Conservation (phyloP, 1,139 yeast species). For the Yamadazyma sp. region DNA sequence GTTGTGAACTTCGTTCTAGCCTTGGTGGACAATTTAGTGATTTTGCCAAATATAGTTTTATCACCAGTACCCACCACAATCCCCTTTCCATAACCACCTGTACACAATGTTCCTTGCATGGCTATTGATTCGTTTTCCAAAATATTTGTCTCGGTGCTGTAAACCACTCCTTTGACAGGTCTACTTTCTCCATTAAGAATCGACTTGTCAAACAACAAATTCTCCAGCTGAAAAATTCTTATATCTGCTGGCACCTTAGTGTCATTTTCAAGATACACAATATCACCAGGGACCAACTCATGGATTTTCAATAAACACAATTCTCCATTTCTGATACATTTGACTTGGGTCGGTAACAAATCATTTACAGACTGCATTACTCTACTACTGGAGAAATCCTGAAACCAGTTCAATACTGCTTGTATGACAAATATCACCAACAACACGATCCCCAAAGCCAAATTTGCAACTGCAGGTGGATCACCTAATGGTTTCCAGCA, state of each 20-base stretch:
- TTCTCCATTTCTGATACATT: constrained; percentile 24
- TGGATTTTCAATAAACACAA: constrained; percentile 18
- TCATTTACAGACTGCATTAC: constrained; percentile 51
- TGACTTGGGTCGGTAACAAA: constrained; percentile 41
- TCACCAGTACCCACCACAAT: constrained; percentile 34
- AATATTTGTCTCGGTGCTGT: constrained; percentile 32
- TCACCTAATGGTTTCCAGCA: constrained; percentile 54
- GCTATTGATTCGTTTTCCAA: constrained; percentile 43
- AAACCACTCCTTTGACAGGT: constrained; percentile 22
- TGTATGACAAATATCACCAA: constrained; percentile 47
- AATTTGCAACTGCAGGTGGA: constrained; percentile 49
- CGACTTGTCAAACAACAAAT: constrained; percentile 32
- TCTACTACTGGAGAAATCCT: constrained; percentile 48
- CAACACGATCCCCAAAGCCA: constrained; percentile 46
- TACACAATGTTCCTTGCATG: constrained; percentile 47
- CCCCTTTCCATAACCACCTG: constrained; percentile 31
- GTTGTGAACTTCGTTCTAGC: constrained; percentile 33
- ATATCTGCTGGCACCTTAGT: constrained; percentile 35
- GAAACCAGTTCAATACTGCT: constrained; percentile 49
- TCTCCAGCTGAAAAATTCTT: constrained; percentile 27
- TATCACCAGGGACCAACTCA: constrained; percentile 33
- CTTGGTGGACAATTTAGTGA: constrained; percentile 31
- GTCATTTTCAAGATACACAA: constrained; percentile 24
- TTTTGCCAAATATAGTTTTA: constrained; percentile 32
- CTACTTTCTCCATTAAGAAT: constrained; percentile 38